A percentile compares a stretch with the other conserved stretches of the same genome.
phyloP scores from a whole-genome alignment of 306 rosid genomes.

The Ziziphus jujuba region DNA sequence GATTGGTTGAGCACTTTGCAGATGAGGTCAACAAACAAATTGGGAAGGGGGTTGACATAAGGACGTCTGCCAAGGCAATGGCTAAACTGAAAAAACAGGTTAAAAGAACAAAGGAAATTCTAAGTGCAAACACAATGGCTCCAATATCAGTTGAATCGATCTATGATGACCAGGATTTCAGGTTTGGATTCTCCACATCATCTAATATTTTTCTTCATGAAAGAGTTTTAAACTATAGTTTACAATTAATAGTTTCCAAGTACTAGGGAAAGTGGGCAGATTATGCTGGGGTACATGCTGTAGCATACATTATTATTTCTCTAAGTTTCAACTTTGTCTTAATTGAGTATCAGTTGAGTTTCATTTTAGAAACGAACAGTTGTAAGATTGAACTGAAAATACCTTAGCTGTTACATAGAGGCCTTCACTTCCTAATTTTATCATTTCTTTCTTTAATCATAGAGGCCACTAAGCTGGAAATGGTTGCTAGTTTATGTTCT shows the following conservation, averaged over 20 bases:
- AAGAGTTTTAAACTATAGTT: neutral
- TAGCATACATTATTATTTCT: neutral
- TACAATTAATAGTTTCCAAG: slow-evolving; percentile 2
- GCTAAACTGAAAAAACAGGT: slow-evolving; percentile 98
- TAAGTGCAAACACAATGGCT: slow-evolving; percentile 90
- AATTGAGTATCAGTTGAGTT: neutral
- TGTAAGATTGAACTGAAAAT: no score
- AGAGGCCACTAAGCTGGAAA: neutral
- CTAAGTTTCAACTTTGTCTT: neutral
- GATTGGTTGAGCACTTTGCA: slow-evolving; percentile 88
- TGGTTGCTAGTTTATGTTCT: neutral
- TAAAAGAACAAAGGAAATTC: slow-evolving; percentile 93
- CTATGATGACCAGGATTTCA: slow-evolving; percentile 79
- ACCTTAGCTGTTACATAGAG: no score
- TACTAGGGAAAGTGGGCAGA: neutral
- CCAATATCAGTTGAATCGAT: slow-evolving; percentile 97
- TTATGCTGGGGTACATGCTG: neutral
- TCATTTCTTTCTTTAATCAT: neutral
- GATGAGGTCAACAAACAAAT: slow-evolving; percentile 84
- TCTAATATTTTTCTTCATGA: neutral
- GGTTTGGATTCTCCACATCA: slow-evolving; percentile 45
- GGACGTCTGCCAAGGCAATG: slow-evolving; percentile 88
- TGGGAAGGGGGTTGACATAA: slow-evolving; percentile 84
- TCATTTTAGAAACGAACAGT: neutral
- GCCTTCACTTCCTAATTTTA: neutral